These are phyloP conservation scores for Torulaspora quercuum DNA, from an alignment of 805 yeast genomes.

Conservation along the genomic window DNA sequence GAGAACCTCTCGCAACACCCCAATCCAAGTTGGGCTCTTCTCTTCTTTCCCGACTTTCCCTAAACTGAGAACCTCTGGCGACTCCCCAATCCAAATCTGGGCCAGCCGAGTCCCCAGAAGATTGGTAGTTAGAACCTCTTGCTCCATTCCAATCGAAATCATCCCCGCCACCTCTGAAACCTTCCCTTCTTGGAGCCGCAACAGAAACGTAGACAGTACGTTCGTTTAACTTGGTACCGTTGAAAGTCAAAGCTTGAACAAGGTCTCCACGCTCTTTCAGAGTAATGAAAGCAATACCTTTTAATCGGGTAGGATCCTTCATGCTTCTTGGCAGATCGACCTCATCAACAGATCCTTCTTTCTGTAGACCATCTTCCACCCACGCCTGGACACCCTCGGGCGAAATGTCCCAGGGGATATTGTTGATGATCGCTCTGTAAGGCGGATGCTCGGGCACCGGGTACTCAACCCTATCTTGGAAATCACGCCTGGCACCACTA, in stretches of 20 bases:
- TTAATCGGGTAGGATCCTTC: conserved; percentile 60
- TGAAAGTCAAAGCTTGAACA: conserved; percentile 64
- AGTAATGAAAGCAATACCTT: conserved; percentile 87
- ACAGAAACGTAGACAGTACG: conserved; percentile 73
- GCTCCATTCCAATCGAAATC: conserved; percentile 48
- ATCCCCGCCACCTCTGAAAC: conserved; percentile 40
- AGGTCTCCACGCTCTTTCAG: conserved; percentile 74
- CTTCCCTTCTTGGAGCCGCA: conserved; percentile 61
- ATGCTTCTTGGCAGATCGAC: conserved; percentile 71
- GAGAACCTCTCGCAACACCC: conserved; percentile 38
- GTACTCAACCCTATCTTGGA: conserved; percentile 55
- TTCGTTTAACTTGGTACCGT: conserved; percentile 66
- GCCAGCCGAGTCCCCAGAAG: conserved; percentile 37
- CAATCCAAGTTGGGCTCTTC: conserved; percentile 37
- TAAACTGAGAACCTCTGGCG: conserved; percentile 47
- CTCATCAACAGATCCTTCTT: conserved; percentile 55
- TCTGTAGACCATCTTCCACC: conserved; percentile 51
- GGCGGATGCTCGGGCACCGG: conserved; percentile 94
- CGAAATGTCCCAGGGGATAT: conserved; percentile 75
- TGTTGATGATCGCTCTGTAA: conserved; percentile 81
- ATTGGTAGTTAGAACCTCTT: conserved; percentile 32
- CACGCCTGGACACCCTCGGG: conserved; percentile 63
- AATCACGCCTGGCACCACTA: conserved; percentile 38
- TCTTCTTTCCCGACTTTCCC: conserved; percentile 36
- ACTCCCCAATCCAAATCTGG: conserved; percentile 49